These are phyloP conservation scores for Geranium incanum DNA, from an alignment of 441 rosid genomes.

Conservation along the genomic window DNA sequence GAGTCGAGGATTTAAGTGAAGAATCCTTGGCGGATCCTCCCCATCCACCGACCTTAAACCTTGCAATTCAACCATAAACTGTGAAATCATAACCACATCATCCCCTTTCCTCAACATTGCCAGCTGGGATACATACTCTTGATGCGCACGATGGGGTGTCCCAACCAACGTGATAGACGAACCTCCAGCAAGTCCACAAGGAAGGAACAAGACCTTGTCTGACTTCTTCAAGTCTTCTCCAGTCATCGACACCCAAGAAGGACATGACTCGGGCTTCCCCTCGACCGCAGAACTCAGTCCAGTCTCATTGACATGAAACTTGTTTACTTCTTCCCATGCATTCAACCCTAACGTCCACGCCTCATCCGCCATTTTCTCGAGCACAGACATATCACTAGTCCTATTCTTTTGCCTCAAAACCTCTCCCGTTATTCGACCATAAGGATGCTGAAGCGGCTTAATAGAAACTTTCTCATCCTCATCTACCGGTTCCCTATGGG, in stretches of 20 bases:
- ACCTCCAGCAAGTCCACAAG: constrained; percentile 91
- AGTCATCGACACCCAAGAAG: constrained; percentile 65
- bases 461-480: constrained; percentile 39
- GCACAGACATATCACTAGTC: constrained; percentile 47
- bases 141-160: constrained; percentile 70
- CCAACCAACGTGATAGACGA: constrained; percentile 89
- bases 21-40: constrained; percentile 91
- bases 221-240: constrained; percentile 62
- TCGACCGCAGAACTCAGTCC: constrained; percentile 34
- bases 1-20: constrained; percentile 85
- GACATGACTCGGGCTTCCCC: constrained; percentile 57
- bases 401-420: constrained; percentile 61
- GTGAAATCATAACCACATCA: constrained; percentile 71
- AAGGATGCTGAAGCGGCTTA: constrained; percentile 52
- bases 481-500: constrained; percentile 33
- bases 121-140: constrained; percentile 70
- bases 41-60: constrained; percentile 86
- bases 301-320: constrained; percentile 39
- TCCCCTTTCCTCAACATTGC: constrained; percentile 40
- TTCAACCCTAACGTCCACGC: constrained; percentile 84
- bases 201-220: constrained; percentile 67
- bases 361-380: constrained; percentile 83
- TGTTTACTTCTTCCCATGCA: constrained; percentile 80
- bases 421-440: constrained; percentile 72
- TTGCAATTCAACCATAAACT: constrained; percentile 89